Evolutionary conservation across 139 green algal species (phyloP).

Genomic region (Penium margaritaceum): DNA sequence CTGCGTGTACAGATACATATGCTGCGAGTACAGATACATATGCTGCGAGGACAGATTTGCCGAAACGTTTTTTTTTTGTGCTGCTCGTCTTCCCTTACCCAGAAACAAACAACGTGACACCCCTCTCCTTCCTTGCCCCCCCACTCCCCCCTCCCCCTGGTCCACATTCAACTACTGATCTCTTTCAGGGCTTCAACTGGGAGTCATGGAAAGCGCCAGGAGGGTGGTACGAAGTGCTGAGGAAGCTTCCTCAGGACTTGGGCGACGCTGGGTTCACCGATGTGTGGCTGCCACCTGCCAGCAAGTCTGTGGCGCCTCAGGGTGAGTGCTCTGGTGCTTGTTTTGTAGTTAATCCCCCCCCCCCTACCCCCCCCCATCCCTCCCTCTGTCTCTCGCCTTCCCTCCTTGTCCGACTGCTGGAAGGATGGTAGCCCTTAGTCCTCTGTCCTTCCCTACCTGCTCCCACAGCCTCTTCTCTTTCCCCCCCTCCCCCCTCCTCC

Average conservation of each 20-base stretch:
- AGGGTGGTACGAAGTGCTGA: constrained; percentile 58
- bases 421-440: not conserved
- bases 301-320: constrained; percentile 76
- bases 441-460: too few relatives aligned
- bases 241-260: constrained; percentile 55
- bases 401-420: not conserved
- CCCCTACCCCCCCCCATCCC: too few relatives aligned
- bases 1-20: too few relatives aligned
- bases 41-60: too few relatives aligned
- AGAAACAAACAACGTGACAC: not conserved
- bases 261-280: constrained; percentile 72
- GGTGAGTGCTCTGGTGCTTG: constrained; percentile 49
- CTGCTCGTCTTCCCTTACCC: too few relatives aligned
- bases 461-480: too few relatives aligned
- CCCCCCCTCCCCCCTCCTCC: not conserved
- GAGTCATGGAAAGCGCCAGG: constrained; percentile 35
- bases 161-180: constrained; percentile 6
- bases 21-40: too few relatives aligned
- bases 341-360: too few relatives aligned
- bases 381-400: too few relatives aligned
- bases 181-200: constrained; percentile 52
- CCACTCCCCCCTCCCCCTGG: not conserved
- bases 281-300: constrained; percentile 88
- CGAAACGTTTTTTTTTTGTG: too few relatives aligned
- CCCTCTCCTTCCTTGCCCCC: not conserved